Conservation (phyloP, 2,329 filamentous ascomycete genomes). For the Harringtonia lauricola region DNA sequence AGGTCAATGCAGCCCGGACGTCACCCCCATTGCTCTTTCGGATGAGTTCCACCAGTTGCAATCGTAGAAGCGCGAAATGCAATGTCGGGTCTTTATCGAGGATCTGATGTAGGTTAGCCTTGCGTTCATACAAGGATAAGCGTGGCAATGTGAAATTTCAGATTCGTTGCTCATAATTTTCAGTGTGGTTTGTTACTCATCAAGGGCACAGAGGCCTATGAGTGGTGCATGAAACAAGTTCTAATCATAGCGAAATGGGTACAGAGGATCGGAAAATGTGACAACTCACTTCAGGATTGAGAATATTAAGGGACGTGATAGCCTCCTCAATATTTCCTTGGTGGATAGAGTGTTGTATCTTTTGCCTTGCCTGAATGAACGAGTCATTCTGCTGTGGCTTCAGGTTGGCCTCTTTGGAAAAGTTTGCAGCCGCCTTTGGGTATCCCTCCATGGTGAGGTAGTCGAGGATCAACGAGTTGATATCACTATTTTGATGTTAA, state of each 20-base stretch:
- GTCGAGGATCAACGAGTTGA: constrained; percentile 91
- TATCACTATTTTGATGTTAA: constrained; percentile 52
- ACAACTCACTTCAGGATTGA: constrained; percentile 76
- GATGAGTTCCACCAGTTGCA: constrained; percentile 92
- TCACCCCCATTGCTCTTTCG: constrained; percentile 64
- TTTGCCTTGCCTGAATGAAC: constrained; percentile 66
- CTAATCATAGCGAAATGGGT: constrained; percentile 70
- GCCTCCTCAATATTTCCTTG: constrained; percentile 75
- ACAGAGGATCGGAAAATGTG: neutral
- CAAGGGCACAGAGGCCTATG: constrained; percentile 81
- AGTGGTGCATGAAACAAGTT: constrained; percentile 99
- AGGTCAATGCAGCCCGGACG: constrained; percentile 69
- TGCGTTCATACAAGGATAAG: too few species aligned
- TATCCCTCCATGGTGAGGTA: constrained; percentile 96
- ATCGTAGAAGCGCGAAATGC: constrained; percentile 79
- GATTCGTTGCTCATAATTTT: constrained; percentile 50
- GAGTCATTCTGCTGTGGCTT: constrained; percentile 59
- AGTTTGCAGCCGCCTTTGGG: constrained; percentile 81
- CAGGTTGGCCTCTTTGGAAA: constrained; percentile 88
- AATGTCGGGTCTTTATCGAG: constrained; percentile 72
- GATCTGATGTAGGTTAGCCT: constrained; percentile 49
- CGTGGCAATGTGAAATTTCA: too few species aligned
- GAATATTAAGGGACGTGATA: constrained; percentile 77
- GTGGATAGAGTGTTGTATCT: constrained; percentile 78
- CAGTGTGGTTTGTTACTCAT: constrained; percentile 70